Evolutionary conservation across 805 yeast genomes (phyloP).

Genomic region (Lipomyces chichibuensis): DNA sequence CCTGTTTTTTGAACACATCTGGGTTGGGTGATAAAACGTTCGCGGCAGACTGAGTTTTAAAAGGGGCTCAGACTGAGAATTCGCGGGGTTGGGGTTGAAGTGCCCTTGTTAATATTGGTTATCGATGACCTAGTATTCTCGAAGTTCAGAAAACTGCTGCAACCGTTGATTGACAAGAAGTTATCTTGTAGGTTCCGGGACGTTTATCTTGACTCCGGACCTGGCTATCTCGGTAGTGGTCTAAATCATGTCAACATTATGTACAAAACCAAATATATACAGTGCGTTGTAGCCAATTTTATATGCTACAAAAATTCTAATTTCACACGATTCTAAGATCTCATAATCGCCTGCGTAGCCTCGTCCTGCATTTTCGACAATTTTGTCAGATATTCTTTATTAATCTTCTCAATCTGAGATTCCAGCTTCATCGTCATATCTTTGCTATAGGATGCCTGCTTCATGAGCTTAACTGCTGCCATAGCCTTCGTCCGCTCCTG

Average conservation of each 20-base stretch:
- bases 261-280: not conserved
- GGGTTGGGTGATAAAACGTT: no score
- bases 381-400: conserved; percentile 63
- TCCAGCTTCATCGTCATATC: conserved; percentile 51
- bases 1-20: no score
- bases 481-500: conserved; percentile 44
- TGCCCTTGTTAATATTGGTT: no score
- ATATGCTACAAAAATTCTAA: not conserved
- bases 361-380: conserved; percentile 49
- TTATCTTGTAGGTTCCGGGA: no score
- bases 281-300: not conserved
- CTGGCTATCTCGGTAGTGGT: no score
- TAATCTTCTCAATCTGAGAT: conserved; percentile 67
- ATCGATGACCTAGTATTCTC: no score
- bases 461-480: conserved; percentile 56
- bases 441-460: conserved; percentile 52
- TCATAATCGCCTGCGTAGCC: conserved; percentile 9
- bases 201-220: no score
- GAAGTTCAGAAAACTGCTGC: no score
- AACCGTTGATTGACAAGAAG: no score
- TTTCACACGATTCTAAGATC: not conserved
- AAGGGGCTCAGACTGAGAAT: no score
- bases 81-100: no score
- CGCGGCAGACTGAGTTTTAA: no score
- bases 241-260: not conserved